These are phyloP conservation scores for Wallacemonas sp. DNA, from an alignment of 208 protist genomes.

Conservation along the genomic window DNA sequence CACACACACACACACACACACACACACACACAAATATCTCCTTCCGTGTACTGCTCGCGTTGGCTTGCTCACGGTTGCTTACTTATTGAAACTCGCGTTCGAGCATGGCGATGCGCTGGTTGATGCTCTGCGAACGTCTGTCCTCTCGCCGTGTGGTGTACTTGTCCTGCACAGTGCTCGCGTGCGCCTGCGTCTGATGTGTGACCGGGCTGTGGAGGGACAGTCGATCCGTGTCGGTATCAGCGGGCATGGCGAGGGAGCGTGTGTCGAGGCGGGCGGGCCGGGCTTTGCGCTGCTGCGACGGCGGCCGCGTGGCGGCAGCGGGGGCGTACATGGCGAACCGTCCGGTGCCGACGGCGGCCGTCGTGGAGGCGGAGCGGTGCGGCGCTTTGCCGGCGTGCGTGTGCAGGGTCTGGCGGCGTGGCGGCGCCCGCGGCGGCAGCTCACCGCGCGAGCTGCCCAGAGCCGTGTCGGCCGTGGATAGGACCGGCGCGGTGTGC, in stretches of 20 bases:
- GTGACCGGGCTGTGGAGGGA: background rate
- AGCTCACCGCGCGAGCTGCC: too few relatives aligned
- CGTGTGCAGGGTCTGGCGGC: background rate
- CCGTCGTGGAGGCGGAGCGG: too few relatives aligned
- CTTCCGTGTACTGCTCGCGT: too few relatives aligned
- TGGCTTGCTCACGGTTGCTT: too few relatives aligned
- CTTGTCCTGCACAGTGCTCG: slow-evolving; percentile 3
- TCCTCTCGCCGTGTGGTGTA: slow-evolving; percentile 29
- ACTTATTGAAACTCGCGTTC: slow-evolving; percentile 38
- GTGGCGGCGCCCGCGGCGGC: background rate
- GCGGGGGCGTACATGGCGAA: slow-evolving; percentile 39
- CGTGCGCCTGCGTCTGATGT: background rate
- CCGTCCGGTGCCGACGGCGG: slow-evolving; percentile 5
- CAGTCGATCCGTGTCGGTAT: background rate
- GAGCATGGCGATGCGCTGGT: slow-evolving; percentile 42
- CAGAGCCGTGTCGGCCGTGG: background rate
- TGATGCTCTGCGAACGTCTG: slow-evolving; percentile 33
- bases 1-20: too few relatives aligned
- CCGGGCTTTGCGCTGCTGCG: background rate
- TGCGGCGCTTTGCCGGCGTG: background rate
- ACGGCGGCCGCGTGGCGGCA: background rate
- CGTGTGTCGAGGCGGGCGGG: slow-evolving; percentile 5
- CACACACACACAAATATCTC: background rate
- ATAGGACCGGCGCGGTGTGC: background rate
- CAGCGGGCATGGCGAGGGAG: slow-evolving; percentile 8